Evolutionary conservation across 2,329 filamentous ascomycete species (phyloP), one percentile per base, ranked within the genome.

Genomic region (Pseudogymnoascus sp.): DNA sequence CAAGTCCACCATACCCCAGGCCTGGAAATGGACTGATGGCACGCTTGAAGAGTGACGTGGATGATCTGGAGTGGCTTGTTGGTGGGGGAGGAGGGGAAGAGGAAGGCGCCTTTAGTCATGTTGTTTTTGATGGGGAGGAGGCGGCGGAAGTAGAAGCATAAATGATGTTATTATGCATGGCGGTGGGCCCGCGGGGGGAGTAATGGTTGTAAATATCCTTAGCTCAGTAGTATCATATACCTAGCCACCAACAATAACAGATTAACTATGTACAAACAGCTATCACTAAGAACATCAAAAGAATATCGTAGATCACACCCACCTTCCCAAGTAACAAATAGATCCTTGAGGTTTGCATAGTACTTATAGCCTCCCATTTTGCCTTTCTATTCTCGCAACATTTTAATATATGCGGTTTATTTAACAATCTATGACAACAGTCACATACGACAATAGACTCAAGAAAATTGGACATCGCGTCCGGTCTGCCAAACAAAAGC

Each of bases 1-100:
- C 80, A 48, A 82, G 84, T 66, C 78, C 81, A 26, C 77, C 84
- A 41, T 87, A 87, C 64, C 84, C 84, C 0, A 79, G 79, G 63
- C 75, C 84, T 5, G 85, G 84, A 1, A 78, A 84, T 59, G 84
- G 85, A 1, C 73, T 88, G 26, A 78, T 72, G 70, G 65, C 67
- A 6, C 71, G 76, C 21, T 67, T 86, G 18, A 76, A 79, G 5
- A 76, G 78, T 0, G 81, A 85, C 64, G 76, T 75, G 15, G 78
- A 82, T 23, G 83, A 87, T 67, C 65, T 84, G 37, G 76, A 82
- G 61, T 85, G 84, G 74, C 69, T 88, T 21, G 78, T 83, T 6
- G 84, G 87, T 65, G 80, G 83, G 57, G 65, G 62, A 30, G 80
- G 83, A 57, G 65, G 62, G 21, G 70, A 71, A 63, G 70, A 67